Conservation (phyloP, 805 yeast genomes). For the Candida maris region DNA sequence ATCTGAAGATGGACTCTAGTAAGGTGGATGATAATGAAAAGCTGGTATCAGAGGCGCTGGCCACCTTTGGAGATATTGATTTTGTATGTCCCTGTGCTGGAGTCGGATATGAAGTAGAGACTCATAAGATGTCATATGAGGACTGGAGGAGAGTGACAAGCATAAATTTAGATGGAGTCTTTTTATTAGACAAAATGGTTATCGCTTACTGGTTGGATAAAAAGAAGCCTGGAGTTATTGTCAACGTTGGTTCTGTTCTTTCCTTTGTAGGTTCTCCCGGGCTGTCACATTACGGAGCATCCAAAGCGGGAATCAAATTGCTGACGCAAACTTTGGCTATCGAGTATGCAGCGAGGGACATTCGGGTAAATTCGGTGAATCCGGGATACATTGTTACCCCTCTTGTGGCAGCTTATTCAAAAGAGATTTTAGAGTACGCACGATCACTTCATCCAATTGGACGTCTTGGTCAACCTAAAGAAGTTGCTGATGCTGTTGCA, state of each 20-base stretch:
- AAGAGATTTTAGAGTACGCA: conserved; percentile 5
- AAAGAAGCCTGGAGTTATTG: conserved; percentile 4
- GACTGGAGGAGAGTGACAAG: conserved; percentile 12
- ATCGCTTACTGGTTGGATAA: conserved; percentile 7
- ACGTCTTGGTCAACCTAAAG: conserved; percentile 18
- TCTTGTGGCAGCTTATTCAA: conserved; percentile 3
- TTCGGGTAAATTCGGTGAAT: conserved; percentile 9
- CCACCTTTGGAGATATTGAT: conserved; percentile 12
- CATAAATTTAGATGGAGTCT: conserved; percentile 15
- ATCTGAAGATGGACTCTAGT: conserved; percentile 11
- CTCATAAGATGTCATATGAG: conserved; percentile 11
- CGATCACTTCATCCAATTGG: conserved; percentile 15
- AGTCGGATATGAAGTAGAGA: conserved; percentile 6
- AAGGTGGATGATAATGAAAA: conserved; percentile 7
- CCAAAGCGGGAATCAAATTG: conserved; percentile 4
- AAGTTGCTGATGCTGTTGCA: conserved; percentile 17
- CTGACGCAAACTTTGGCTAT: conserved; percentile 5
- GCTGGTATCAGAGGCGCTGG: conserved; percentile 3
- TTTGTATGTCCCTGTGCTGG: conserved; percentile 18
- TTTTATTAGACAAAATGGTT: conserved; percentile 14
- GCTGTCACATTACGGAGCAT: conserved; percentile 3
- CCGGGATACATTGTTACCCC: conserved; percentile 10
- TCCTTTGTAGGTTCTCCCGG: conserved; percentile 4
- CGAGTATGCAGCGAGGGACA: conserved; percentile 6
- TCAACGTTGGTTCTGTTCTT: conserved; percentile 6